Percentiles rank a stretch among this genome's conserved stretches.
phyloP scores from a whole-genome alignment of 2,329 filamentous ascomycete species.

The Ophiostoma quercus region DNA sequence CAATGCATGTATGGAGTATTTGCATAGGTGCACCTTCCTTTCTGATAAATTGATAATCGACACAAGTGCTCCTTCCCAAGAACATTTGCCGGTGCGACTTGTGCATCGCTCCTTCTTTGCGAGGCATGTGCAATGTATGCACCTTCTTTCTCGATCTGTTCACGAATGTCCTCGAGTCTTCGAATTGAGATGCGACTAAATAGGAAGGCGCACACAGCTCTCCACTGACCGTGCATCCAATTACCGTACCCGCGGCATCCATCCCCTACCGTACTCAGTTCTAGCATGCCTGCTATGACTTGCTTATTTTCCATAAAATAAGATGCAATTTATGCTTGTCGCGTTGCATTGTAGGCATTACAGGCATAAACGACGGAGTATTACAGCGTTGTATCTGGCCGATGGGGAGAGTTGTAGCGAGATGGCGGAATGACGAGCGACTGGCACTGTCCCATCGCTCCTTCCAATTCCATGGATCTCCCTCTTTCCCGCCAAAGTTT shows the following conservation, averaged over 20 bases:
- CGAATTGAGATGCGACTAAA: neutral
- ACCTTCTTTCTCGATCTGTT: neutral
- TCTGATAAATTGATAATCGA: neutral
- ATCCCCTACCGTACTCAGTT: neutral
- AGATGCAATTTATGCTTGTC: conserved; percentile 2
- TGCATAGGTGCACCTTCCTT: neutral
- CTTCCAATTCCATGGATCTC: conserved; percentile 9
- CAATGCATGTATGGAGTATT: neutral
- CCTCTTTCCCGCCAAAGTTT: neutral
- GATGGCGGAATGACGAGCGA: neutral
- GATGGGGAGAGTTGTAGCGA: neutral
- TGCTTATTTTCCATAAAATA: neutral
- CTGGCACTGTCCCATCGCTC: conserved; percentile 8
- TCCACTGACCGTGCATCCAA: conserved; percentile 4
- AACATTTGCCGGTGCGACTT: neutral
- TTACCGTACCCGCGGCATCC: conserved; percentile 1
- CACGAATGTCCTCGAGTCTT: neutral
- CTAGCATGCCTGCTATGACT: conserved; percentile 1
- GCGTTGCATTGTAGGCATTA: neutral
- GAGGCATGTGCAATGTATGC: neutral
- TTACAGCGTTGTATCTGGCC: neutral
- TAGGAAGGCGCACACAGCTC: neutral
- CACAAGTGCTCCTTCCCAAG: neutral
- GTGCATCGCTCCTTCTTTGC: neutral
- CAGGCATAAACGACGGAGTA: neutral